Percentiles rank a stretch among this genome's conserved stretches.
These are phyloP conservation scores for Begonia masoniana DNA, from an alignment of 306 rosid species.

Conservation along the genomic window DNA sequence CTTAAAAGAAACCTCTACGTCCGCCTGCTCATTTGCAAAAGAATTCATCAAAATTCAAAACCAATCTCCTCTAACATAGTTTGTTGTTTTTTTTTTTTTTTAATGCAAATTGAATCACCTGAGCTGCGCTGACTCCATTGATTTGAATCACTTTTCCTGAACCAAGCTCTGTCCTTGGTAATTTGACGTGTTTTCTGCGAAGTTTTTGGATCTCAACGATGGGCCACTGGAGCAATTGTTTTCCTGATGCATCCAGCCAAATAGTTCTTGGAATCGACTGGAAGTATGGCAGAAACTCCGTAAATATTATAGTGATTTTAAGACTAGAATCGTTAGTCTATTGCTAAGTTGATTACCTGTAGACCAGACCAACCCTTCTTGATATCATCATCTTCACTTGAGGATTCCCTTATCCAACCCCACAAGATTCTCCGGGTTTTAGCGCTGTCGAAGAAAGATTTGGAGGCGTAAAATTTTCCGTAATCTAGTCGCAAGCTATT, in stretches of 20 bases:
- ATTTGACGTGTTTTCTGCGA: constrained; percentile 17
- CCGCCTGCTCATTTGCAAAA: constrained; percentile 26
- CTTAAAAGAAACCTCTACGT: constrained; percentile 39
- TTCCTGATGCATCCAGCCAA: constrained; percentile 36
- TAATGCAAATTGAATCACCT: constrained; percentile 17
- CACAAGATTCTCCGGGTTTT: constrained; percentile 41
- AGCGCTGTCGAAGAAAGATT: constrained; percentile 33
- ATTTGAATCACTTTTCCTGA: constrained; percentile 33
- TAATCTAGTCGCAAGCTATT: constrained; percentile 30
- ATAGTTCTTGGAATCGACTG: constrained; percentile 45
- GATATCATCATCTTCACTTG: constrained; percentile 24
- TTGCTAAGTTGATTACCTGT: constrained; percentile 26
- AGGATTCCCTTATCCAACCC: constrained; percentile 38
- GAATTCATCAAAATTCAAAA: not conserved
- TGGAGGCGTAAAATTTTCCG: constrained; percentile 49
- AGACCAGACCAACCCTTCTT: constrained; percentile 68
- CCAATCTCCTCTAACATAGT: too few relatives aligned
- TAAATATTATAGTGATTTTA: too few relatives aligned
- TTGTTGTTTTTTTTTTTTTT: too few relatives aligned
- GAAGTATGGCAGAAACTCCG: not conserved
- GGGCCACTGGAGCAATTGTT: constrained; percentile 55
- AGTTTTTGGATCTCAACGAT: constrained; percentile 36
- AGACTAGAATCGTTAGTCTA: too few relatives aligned
- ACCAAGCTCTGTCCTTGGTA: constrained; percentile 12
- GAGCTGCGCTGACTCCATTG: constrained; percentile 43